phyloP scores from a whole-genome alignment of 352 stramenopile genomes.

The Globisporangium carolinianum region DNA sequence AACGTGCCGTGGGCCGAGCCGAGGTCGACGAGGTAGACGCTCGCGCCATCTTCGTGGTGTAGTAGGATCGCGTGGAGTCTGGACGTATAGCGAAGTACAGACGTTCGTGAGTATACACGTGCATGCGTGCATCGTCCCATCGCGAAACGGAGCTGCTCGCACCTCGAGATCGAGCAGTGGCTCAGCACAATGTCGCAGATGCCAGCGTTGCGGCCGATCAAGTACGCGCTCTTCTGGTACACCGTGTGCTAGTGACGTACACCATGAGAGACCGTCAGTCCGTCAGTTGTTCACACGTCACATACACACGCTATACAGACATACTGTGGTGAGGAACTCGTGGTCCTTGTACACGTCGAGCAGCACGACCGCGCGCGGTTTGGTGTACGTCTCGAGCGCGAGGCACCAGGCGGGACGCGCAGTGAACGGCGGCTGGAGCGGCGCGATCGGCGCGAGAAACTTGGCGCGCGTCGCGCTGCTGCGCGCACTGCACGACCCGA shows the following conservation, averaged over 20 bases:
- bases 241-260: conserved; percentile 44
- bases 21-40: conserved; percentile 66
- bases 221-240: conserved; percentile 67
- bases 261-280: neutral
- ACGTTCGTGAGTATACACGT: too few species aligned
- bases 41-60: conserved; percentile 65
- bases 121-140: too few species aligned
- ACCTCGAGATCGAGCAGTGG: conserved; percentile 76
- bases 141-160: neutral
- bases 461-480: conserved; percentile 39
- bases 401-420: conserved; percentile 42
- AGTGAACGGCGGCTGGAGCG: conserved; percentile 61
- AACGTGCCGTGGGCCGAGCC: conserved; percentile 76
- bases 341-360: conserved; percentile 82
- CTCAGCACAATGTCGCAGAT: conserved; percentile 77
- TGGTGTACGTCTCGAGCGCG: conserved; percentile 19
- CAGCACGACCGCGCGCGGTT: conserved; percentile 50
- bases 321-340: conserved; percentile 67
- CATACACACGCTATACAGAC: conserved; percentile 7
- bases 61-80: conserved; percentile 67
- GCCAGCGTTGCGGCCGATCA: conserved; percentile 67
- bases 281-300: neutral
- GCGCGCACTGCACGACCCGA: conserved; percentile 22
- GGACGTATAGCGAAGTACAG: neutral
- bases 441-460: conserved; percentile 61